Evolutionary conservation across 352 stramenopile genomes (phyloP), one percentile per base, ranked within the genome.

Genomic region (Phytophthora hibernalis): DNA sequence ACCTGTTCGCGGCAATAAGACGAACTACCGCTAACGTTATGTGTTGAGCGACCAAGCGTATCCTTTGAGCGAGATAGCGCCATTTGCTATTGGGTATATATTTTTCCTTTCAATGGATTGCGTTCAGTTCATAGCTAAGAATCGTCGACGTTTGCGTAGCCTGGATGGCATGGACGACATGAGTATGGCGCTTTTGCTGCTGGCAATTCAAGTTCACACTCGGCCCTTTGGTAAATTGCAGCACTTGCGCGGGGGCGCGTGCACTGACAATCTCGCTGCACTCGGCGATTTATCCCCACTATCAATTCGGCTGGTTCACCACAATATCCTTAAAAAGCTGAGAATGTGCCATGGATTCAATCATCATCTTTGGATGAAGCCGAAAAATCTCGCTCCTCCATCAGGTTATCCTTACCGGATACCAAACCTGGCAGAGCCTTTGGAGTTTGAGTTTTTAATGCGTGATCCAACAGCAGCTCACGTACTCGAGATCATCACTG

Each of bases 71-170:
- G 45, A 60, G 12, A 28, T 89, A 0, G 71, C 65, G 1, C 73
- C 76, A 11, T 83, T 85, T 22, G 77, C 68, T 1, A 70, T 78
- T 18, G 79, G 79, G 0, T n/a, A 65, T 75, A 1, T 76, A 86
- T 60, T 86, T 84, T 47, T 87, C 30, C 54, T 88, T 16, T 88
- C 79, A 4, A 72, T 68, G 38, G 80, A 87, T 56, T 83, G 73
- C 28, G 75, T 62, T 6, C 44, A 61, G 15, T 88, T 78, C 40
- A 71, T 88, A n/a, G 58, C 54, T 5, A 62, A 50, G 18, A 88
- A 87, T 18, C 54, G 53, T 20, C 58, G 55, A 31, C 70, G 26
- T 22, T 24, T 82, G 24, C 57, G 52, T 2, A 61, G 44, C 13
- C 47, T 88, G 5, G 70, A 54, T 2, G 67, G 59, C 0, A 61